These are phyloP conservation scores for Saccharomycopsis crataegensis DNA, from an alignment of 1,139 yeast species.

Conservation along the genomic window DNA sequence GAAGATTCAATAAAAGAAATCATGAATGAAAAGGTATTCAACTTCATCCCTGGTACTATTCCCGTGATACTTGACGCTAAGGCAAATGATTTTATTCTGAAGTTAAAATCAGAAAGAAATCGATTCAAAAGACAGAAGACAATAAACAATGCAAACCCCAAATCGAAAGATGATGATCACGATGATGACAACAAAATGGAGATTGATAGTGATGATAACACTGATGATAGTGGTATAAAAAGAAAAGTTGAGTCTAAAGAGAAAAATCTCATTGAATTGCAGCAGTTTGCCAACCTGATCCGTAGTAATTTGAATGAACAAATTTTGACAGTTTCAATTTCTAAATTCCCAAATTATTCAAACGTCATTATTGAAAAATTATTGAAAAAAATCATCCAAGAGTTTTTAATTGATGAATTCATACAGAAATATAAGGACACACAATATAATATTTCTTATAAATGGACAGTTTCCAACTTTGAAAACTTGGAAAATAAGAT, in stretches of 20 bases:
- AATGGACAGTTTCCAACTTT: conserved; percentile 20
- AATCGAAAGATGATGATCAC: background rate
- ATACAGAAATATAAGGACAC: conserved; percentile 16
- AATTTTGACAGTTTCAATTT: conserved; percentile 32
- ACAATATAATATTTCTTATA: conserved; percentile 21
- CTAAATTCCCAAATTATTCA: conserved; percentile 32
- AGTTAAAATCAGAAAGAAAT: conserved; percentile 4
- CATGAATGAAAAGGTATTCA: background rate
- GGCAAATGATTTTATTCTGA: background rate
- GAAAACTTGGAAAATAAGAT: conserved; percentile 8
- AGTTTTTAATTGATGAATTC: conserved; percentile 20
- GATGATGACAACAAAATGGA: conserved; percentile 3
- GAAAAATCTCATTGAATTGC: conserved; percentile 26
- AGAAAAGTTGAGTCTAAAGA: background rate
- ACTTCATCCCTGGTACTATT: conserved; percentile 10
- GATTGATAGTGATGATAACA: background rate
- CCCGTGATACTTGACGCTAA: conserved; percentile 8
- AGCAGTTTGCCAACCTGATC: conserved; percentile 22
- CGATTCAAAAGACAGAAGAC: conserved; percentile 9
- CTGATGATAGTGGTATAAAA: background rate
- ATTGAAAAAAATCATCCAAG: conserved; percentile 18
- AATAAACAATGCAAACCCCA: background rate
- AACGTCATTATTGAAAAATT: conserved; percentile 22
- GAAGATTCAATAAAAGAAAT: background rate
- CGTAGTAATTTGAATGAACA: conserved; percentile 32